Conservation (phyloP, 495 filamentous ascomycete genomes). For the Lindgomyces ingoldianus region DNA sequence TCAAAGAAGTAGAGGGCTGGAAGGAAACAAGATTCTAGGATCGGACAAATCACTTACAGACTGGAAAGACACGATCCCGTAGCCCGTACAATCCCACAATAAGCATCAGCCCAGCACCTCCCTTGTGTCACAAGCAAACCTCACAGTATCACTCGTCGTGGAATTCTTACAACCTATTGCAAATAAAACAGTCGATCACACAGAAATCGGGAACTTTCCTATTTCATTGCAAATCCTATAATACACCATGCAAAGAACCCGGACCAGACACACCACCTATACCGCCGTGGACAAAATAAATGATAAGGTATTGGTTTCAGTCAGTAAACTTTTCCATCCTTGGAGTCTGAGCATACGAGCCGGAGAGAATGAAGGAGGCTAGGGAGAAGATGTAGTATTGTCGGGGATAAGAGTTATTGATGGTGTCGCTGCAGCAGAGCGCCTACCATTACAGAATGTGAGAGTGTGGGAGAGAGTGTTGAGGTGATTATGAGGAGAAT, state of each 20-base stretch:
- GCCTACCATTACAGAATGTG: not conserved
- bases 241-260: slow-evolving; percentile 13
- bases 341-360: not conserved
- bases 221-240: too few species aligned
- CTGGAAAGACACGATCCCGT: too few species aligned
- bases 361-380: not conserved
- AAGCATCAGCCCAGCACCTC: too few species aligned
- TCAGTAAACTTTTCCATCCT: slow-evolving; percentile 18
- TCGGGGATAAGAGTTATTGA: not conserved
- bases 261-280: not conserved
- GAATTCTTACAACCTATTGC: too few species aligned
- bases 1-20: too few species aligned
- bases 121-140: too few species aligned
- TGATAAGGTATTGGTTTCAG: not conserved
- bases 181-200: too few species aligned
- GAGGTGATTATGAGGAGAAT: slow-evolving; percentile 63
- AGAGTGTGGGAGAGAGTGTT: not conserved
- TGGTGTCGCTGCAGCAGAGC: slow-evolving; percentile 23
- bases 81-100: too few species aligned
- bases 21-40: too few species aligned
- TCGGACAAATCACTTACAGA: too few species aligned
- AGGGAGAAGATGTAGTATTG: not conserved
- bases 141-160: too few species aligned
- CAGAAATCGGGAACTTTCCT: too few species aligned
- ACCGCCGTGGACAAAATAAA: not conserved